Base-by-base conservation (phyloP, 179 eudicot genomes). In the Pouteria campechiana region DNA sequence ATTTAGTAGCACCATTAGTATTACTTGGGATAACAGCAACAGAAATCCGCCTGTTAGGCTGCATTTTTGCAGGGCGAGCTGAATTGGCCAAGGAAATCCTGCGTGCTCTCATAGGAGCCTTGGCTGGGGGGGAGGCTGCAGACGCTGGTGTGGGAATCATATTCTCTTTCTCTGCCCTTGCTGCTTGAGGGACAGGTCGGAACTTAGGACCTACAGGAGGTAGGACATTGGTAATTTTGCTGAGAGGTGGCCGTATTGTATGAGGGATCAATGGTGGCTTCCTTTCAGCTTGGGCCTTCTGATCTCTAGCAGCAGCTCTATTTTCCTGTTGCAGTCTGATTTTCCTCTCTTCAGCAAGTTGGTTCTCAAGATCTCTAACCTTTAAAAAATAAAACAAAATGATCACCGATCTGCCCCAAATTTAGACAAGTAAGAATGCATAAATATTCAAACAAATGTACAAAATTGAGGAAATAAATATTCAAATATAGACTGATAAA, bases 321-420 rank as follows among this genome's bases (percentile, higher is more conserved):
- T 25, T 73, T 64, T 81, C 97, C 53, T 78, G 95, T 41, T 72
- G 81, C 31, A 69, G 43, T 61, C 97, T 67, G 23, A 58, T 67
- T 69, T 72, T 81, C 50, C 95, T 72, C 62, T 81, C 95, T 39
- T 81, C 86, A 11, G 68, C 80, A 24, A 89, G 56, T 51, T 76
- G 89, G 62, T 64, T 81, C 68, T 89, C 97, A 34, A 89, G 93
- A 43, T 84, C 83, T 10, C 81, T 62, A 30, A 76, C 83, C 93
- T 85, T 74, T 57, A 25, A 32, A 54, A 6, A 24, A 32, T 15
- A 12, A 5, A n/a, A n/a, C n/a, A n/a, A n/a, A n/a, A n/a, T n/a
- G n/a, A n/a, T n/a, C n/a, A n/a, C n/a, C n/a, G n/a, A n/a, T n/a
- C n/a, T n/a, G n/a, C n/a, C n/a, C n/a, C n/a, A n/a, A n/a, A n/a